Conservation (phyloP, 169 alveolate genomes). For the Cystoisospora suis region DNA sequence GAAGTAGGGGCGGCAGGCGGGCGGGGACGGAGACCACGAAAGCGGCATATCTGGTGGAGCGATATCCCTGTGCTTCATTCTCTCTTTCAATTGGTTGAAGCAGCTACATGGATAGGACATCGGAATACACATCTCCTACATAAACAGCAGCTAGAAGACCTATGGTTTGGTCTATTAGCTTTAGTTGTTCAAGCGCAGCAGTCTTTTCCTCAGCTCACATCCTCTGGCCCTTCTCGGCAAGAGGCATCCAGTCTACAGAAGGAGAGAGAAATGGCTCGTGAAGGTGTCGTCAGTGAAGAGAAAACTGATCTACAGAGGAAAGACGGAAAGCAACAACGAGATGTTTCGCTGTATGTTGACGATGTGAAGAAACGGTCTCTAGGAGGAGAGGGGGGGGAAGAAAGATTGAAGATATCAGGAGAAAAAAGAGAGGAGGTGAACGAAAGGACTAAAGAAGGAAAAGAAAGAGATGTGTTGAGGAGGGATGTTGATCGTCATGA, state of each 20-base stretch:
- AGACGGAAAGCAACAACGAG: no score
- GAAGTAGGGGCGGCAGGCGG: no score
- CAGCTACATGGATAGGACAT: background rate
- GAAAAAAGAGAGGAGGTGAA: no score
- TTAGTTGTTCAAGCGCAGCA: constrained; percentile 29
- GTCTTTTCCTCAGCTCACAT: background rate
- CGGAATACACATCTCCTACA: background rate
- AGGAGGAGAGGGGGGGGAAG: no score
- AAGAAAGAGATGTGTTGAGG: no score
- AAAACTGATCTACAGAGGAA: no score
- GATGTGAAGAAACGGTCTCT: background rate
- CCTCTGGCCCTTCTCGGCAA: background rate
- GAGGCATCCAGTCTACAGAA: background rate
- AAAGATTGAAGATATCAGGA: no score
- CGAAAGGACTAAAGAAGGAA: no score
- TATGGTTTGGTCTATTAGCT: constrained; percentile 25
- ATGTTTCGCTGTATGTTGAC: background rate
- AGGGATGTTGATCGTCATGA: no score
- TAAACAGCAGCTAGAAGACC: constrained; percentile 36
- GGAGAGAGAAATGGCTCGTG: no score
- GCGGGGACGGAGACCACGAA: background rate
- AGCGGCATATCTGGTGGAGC: constrained; percentile 5
- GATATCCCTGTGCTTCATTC: background rate
- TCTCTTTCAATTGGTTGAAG: background rate
- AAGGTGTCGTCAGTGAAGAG: background rate